These are phyloP conservation scores for Pythium pectinolyticum DNA, from an alignment of 352 stramenopile species.

Conservation along the genomic window DNA sequence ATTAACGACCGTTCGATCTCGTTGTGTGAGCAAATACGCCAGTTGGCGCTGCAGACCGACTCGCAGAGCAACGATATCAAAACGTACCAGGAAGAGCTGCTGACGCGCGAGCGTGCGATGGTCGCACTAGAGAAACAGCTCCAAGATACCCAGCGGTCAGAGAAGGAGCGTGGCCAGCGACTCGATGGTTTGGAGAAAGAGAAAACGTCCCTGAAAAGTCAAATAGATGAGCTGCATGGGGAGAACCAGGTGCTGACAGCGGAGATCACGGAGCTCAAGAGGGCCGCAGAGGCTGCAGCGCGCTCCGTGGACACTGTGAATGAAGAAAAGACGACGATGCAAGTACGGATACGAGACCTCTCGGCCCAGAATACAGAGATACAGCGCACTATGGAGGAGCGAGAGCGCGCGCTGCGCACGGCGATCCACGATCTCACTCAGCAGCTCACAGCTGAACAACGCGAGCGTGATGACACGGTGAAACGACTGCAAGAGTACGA, in stretches of 20 bases:
- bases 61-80: slow-evolving; percentile 32
- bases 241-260: slow-evolving; percentile 2
- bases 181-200: background rate
- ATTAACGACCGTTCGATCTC: slow-evolving; percentile 38
- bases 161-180: background rate
- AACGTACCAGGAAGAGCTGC: slow-evolving; percentile 37
- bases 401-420: background rate
- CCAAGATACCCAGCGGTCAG: slow-evolving; percentile 19
- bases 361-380: background rate
- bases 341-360: background rate
- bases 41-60: slow-evolving; percentile 32
- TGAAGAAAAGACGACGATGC: background rate
- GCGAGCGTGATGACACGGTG: slow-evolving; percentile 62
- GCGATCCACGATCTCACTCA: slow-evolving; percentile 25
- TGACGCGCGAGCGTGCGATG: slow-evolving; percentile 32
- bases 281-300: background rate
- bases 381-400: background rate
- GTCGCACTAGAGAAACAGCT: slow-evolving; percentile 36
- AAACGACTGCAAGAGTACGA: slow-evolving; percentile 76
- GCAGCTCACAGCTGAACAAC: slow-evolving; percentile 49
- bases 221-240: background rate
- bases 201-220: background rate
- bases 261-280: background rate
- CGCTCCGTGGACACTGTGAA: background rate
- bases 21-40: slow-evolving; percentile 40